A percentile compares a stretch with the other conserved stretches of the same genome.
These are phyloP conservation scores for Podila verticillata DNA, from an alignment of 192 early-diverging fungal genomes.

Conservation along the genomic window DNA sequence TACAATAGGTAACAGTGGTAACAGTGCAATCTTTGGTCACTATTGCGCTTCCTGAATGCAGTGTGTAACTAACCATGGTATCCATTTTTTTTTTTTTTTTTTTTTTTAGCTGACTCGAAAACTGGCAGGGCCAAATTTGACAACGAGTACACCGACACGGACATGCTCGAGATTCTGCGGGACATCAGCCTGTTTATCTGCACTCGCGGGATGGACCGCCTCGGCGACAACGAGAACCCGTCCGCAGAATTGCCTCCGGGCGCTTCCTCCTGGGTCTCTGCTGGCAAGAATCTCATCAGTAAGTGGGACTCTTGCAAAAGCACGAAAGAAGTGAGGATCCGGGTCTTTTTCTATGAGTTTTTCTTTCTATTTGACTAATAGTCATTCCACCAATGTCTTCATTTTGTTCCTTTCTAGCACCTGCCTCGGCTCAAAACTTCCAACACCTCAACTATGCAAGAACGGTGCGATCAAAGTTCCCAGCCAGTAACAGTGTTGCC, in stretches of 20 bases:
- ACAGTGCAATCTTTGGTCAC: too few species aligned
- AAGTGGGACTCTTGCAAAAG: too few species aligned
- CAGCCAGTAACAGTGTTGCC: constrained; percentile 5
- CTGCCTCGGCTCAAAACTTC: constrained; percentile 33
- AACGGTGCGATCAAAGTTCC: constrained; percentile 24
- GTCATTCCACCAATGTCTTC: background rate
- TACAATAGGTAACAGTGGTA: constrained; percentile 14
- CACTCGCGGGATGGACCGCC: constrained; percentile 41
- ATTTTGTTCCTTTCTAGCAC: constrained; percentile 9
- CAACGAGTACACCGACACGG: constrained; percentile 40
- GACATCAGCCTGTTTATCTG: constrained; percentile 51
- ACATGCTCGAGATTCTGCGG: constrained; percentile 48
- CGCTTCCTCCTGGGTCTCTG: constrained; percentile 45
- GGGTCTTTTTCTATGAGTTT: background rate
- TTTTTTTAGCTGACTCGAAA: background rate
- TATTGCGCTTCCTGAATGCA: too few species aligned
- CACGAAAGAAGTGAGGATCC: too few species aligned
- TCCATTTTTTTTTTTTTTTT: background rate
- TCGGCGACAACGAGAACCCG: constrained; percentile 37
- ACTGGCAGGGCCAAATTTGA: constrained; percentile 23
- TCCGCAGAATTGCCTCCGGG: constrained; percentile 39
- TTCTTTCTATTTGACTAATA: background rate
- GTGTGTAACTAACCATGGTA: too few species aligned
- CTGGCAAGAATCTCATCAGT: constrained; percentile 52
- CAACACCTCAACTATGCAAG: constrained; percentile 33